phyloP scores from a whole-genome alignment of 2,329 filamentous ascomycete species.

The Anthostomella pinea region DNA sequence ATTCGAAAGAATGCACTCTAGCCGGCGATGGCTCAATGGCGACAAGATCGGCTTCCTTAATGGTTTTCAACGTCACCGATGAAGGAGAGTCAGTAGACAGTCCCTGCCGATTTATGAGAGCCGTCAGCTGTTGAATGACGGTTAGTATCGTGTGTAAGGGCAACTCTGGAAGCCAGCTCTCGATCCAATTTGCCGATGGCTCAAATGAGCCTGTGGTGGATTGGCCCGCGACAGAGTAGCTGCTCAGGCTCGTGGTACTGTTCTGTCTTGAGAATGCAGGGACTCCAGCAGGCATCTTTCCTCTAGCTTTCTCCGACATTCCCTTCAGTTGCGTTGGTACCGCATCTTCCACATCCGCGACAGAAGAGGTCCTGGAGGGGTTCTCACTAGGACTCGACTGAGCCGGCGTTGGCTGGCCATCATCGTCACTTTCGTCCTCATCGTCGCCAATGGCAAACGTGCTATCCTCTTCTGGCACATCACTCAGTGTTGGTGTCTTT shows the following conservation, averaged over 20 bases:
- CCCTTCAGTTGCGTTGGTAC: conserved; percentile 79
- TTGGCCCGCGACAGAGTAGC: conserved; percentile 57
- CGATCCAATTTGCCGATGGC: conserved; percentile 82
- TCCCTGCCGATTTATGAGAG: conserved; percentile 53
- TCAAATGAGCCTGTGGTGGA: conserved; percentile 64
- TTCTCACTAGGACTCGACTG: conserved; percentile 63
- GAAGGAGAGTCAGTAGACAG: conserved; percentile 41
- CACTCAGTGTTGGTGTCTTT: conserved; percentile 55
- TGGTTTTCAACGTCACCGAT: conserved; percentile 49
- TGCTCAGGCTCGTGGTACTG: conserved; percentile 76
- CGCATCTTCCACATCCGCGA: conserved; percentile 68
- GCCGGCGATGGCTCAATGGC: conserved; percentile 73
- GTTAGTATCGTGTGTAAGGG: conserved; percentile 84
- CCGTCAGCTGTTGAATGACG: conserved; percentile 65
- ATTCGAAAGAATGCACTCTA: conserved; percentile 87
- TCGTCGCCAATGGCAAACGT: conserved; percentile 89
- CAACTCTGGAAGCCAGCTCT: conserved; percentile 88
- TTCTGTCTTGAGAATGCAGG: conserved; percentile 87
- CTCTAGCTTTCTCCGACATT: conserved; percentile 96
- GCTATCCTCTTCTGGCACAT: conserved; percentile 73
- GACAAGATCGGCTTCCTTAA: conserved; percentile 61
- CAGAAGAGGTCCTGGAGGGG: conserved; percentile 64
- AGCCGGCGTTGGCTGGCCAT: conserved; percentile 54
- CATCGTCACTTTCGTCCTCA: conserved; percentile 59
- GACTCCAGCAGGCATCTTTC: conserved; percentile 86